Percentiles rank a stretch among this genome's conserved stretches.
These are phyloP conservation scores for Trametes sanguinea DNA, from an alignment of 768 basidiomycete genomes.

Conservation along the genomic window DNA sequence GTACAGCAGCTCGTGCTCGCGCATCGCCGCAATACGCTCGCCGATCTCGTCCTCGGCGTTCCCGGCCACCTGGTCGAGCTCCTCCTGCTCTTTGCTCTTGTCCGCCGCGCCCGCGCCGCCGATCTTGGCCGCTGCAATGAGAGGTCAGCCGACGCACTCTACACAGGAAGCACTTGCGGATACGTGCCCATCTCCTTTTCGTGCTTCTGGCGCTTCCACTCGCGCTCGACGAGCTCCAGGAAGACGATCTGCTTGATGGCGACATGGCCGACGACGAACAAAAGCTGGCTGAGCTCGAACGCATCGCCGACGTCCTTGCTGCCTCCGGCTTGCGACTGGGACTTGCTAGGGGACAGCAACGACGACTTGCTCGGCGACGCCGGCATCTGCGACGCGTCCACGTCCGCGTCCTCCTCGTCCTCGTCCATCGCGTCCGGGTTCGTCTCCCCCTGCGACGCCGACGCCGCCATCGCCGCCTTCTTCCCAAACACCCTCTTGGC, in stretches of 20 bases:
- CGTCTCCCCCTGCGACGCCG: constrained; percentile 33
- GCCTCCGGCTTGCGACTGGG: constrained; percentile 17
- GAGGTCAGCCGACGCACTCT: background rate
- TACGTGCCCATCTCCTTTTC: constrained; percentile 74
- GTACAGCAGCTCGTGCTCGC: constrained; percentile 87
- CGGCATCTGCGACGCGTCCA: constrained; percentile 6
- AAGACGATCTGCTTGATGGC: constrained; percentile 98
- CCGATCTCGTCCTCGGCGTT: constrained; percentile 99
- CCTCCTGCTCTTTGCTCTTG: constrained; percentile 63
- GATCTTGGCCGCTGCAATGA: constrained; percentile 58
- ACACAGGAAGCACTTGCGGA: background rate
- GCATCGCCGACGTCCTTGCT: constrained; percentile 70
- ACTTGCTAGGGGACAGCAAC: constrained; percentile 10
- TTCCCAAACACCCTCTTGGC: constrained; percentile 64
- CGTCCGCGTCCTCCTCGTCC: constrained; percentile 38
- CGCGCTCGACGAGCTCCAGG: constrained; percentile 91
- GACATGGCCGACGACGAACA: constrained; percentile 95
- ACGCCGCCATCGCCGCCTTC: constrained; percentile 4
- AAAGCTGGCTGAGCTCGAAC: constrained; percentile 88
- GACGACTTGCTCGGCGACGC: constrained; percentile 5
- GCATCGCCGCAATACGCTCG: constrained; percentile 79
- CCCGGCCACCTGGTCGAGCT: constrained; percentile 95
- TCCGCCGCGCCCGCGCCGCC: constrained; percentile 41
- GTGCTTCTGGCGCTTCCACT: constrained; percentile 96
- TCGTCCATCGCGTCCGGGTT: constrained; percentile 59